Base-by-base conservation (phyloP, 2,329 filamentous ascomycete species). In the Xylariales sp. region DNA sequence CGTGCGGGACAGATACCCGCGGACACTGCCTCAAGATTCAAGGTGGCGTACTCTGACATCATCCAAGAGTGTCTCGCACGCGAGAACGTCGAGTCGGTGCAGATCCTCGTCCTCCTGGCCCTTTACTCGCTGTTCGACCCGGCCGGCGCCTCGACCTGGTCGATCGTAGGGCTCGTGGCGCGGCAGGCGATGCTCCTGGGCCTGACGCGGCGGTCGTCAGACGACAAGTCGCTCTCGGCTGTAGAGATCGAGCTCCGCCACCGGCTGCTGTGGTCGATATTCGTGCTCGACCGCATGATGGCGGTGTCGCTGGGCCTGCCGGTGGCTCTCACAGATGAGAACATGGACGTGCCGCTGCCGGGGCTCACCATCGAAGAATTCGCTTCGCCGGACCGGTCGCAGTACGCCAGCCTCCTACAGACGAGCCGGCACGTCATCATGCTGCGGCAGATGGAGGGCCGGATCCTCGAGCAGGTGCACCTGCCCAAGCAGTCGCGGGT, bases 351-450 rank as follows among this genome's bases (percentile, higher is more conserved):
- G 3, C 64, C 66, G 1, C 52, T 70, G 5, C 67, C 67, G 2
- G 57, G 65, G 2, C 54, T 70, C 6, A 68, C 66, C 0, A 51
- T 69, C n/a, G 61, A 67, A 20, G 66, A 70, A 47, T 69, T 67
- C 43, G 63, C 62, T 3, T 62, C 61, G 6, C 37, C 59, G 3
- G 63, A 66, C 13, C 51, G 62, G 7, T 48, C 56, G 13, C 49
- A 60, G 2, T 63, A 60, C 38, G 60, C 64, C n/a, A 56, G 58
- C 5, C 62, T 63, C 14, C 49, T 70, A 14, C 67, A 70, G 45
- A 65, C 64, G 4, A 67, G 58, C 27, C 63, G 67, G 1, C 67
- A 70, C 40, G 59, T 70, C 14, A 66, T 70, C 27, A 55, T 66
- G 37, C 55, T 70, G 13, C 60, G 66, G 1, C 65, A 66, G 46